A percentile compares a stretch with the other conserved stretches of the same genome.
phyloP scores from a whole-genome alignment of 371 early-diverging fungal species.

The Mortierella sp. region DNA sequence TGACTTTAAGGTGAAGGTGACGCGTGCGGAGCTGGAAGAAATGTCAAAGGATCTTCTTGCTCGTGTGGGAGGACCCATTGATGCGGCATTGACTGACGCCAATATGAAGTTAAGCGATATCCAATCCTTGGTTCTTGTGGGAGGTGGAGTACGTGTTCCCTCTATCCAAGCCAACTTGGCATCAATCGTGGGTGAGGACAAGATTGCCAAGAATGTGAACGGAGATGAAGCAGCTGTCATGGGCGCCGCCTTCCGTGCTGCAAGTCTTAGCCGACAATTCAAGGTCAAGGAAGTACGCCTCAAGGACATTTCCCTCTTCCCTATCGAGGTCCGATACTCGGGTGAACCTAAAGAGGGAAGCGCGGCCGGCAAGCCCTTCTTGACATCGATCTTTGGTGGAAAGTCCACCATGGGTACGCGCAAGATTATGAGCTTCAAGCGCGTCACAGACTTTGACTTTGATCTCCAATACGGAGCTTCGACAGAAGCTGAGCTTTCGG shows the following conservation, averaged over 20 bases:
- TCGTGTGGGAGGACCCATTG: constrained; percentile 81
- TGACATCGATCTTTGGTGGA: constrained; percentile 70
- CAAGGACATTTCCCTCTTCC: constrained; percentile 81
- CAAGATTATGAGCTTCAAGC: constrained; percentile 87
- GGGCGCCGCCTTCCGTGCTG: constrained; percentile 92
- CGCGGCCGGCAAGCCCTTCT: constrained; percentile 42
- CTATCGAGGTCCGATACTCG: constrained; percentile 80
- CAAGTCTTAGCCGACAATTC: constrained; percentile 88
- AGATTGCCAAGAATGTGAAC: constrained; percentile 93
- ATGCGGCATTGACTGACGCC: constrained; percentile 72
- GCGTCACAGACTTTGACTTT: constrained; percentile 83
- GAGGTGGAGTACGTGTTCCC: constrained; percentile 94
- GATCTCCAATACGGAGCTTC: constrained; percentile 70
- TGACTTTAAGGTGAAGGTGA: constrained; percentile 85
- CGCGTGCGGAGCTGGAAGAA: constrained; percentile 81
- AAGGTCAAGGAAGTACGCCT: constrained; percentile 86
- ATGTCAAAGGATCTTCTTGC: constrained; percentile 72
- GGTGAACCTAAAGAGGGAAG: constrained; percentile 65
- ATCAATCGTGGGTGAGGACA: constrained; percentile 81
- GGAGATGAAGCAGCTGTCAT: constrained; percentile 97
- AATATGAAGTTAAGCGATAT: constrained; percentile 77
- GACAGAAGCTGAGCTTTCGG: constrained; percentile 50
- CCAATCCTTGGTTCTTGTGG: constrained; percentile 91
- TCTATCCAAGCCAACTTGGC: constrained; percentile 78
- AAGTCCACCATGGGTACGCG: constrained; percentile 78